phyloP scores from a whole-genome alignment of 495 filamentous ascomycete species.

The Thermothielavioides terrestris region DNA sequence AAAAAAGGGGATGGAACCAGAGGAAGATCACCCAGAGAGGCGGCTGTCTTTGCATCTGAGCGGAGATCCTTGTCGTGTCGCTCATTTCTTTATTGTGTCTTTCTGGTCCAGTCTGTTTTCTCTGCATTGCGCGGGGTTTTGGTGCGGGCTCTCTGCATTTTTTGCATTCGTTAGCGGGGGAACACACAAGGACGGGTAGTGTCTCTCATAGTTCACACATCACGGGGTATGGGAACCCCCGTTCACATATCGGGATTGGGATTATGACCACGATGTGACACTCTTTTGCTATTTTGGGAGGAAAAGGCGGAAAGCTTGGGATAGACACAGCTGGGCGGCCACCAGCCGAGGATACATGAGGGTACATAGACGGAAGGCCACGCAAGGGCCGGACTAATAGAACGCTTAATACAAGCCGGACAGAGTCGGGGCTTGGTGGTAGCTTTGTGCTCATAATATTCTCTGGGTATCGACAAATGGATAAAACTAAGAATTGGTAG shows the following conservation, averaged over 20 bases:
- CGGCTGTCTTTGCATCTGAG: not conserved
- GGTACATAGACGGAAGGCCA: conserved; percentile 4
- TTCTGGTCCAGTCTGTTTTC: not conserved
- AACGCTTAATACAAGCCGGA: not conserved
- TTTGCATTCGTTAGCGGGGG: not conserved
- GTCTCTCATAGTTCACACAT: not conserved
- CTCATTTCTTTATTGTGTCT: conserved; percentile 4
- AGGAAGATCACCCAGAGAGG: not conserved
- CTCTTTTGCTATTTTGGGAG: not conserved
- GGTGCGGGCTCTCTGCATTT: not conserved
- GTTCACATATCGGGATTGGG: conserved; percentile 4
- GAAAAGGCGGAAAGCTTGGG: not conserved
- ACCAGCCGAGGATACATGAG: not conserved
- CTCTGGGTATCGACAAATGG: not conserved
- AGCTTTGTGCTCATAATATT: not conserved
- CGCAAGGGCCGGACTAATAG: not conserved
- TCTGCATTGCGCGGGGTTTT: conserved; percentile 10
- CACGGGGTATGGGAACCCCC: not conserved
- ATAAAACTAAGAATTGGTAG: too few species aligned
- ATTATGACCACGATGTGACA: conserved; percentile 4
- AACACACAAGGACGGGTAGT: not conserved
- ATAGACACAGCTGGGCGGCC: not conserved
- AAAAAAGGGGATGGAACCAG: not conserved
- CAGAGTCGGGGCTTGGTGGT: not conserved
- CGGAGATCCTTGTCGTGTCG: not conserved